Evolutionary conservation across 495 filamentous ascomycete species (phyloP).

Genomic region (Niebla homalea): DNA sequence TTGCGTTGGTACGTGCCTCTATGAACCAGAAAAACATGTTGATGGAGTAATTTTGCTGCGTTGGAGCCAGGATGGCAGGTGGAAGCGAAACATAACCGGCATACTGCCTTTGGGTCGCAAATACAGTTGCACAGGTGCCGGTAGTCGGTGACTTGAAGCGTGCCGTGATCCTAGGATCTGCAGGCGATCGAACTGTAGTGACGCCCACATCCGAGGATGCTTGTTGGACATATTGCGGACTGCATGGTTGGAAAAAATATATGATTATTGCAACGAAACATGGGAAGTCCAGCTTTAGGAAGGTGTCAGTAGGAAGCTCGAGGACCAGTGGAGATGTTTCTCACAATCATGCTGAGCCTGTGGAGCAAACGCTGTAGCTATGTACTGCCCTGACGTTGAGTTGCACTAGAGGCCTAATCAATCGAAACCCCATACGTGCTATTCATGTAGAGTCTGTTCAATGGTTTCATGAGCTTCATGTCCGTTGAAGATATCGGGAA

Average conservation of each 20-base stretch:
- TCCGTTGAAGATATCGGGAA: too few species aligned
- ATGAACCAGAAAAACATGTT: slow-evolving; percentile 77
- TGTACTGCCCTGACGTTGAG: neutral
- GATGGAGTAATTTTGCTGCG: slow-evolving; percentile 45
- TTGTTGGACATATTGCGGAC: slow-evolving; percentile 11
- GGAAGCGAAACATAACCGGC: slow-evolving; percentile 35
- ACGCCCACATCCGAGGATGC: slow-evolving; percentile 1
- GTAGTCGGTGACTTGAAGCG: slow-evolving; percentile 42
- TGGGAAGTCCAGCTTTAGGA: neutral
- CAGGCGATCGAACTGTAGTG: slow-evolving; percentile 40
- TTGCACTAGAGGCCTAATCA: neutral
- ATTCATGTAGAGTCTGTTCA: too few species aligned
- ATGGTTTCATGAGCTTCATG: too few species aligned
- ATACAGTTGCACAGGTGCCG: slow-evolving; percentile 42
- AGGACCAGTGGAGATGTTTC: neutral
- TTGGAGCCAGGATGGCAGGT: slow-evolving; percentile 29
- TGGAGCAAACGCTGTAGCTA: neutral
- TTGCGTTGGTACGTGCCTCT: slow-evolving; percentile 44
- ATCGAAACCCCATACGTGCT: neutral
- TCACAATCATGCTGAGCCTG: neutral
- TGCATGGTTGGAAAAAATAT: too few species aligned
- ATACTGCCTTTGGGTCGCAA: slow-evolving; percentile 41
- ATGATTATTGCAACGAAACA: too few species aligned
- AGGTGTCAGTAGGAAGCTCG: neutral
- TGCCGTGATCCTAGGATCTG: slow-evolving; percentile 45